These are phyloP conservation scores for Pulveroboletus sp. DNA, from an alignment of 768 basidiomycete species.

Conservation along the genomic window DNA sequence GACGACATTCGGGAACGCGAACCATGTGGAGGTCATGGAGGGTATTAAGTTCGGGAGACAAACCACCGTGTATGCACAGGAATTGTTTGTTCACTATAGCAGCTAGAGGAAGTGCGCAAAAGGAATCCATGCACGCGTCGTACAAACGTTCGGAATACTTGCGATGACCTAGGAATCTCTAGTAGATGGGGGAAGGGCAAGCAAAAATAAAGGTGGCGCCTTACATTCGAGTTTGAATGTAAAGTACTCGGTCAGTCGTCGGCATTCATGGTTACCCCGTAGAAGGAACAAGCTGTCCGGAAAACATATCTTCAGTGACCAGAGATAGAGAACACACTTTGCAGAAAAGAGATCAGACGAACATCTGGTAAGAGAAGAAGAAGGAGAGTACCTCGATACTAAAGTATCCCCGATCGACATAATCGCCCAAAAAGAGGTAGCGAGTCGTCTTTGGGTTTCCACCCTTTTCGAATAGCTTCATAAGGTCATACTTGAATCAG, in stretches of 20 bases:
- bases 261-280: conserved; percentile 98
- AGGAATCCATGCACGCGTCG: conserved; percentile 97
- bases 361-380: neutral
- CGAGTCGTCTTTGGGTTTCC: conserved; percentile 61
- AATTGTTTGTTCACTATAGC: conserved; percentile 99
- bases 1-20: conserved; percentile 18
- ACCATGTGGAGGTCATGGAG: conserved; percentile 91
- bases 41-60: conserved; percentile 92
- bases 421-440: conserved; percentile 90
- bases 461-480: conserved; percentile 94
- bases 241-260: conserved; percentile 97
- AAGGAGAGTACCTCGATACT: conserved; percentile 69
- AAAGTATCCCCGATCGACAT: conserved; percentile 91
- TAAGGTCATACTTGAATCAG: conserved; percentile 67
- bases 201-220: conserved; percentile 24
- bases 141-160: conserved; percentile 97
- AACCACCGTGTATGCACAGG: conserved; percentile 94
- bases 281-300: conserved; percentile 94
- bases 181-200: neutral
- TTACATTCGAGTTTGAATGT: conserved; percentile 98
- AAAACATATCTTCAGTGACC: conserved; percentile 99
- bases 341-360: neutral
- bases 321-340: conserved; percentile 97
- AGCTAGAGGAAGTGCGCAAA: conserved; percentile 91
- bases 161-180: conserved; percentile 71